Percentiles rank a stretch among this genome's conserved stretches.
phyloP scores from a whole-genome alignment of 1,284 basidiomycete genomes.

The Trametes versicolor region DNA sequence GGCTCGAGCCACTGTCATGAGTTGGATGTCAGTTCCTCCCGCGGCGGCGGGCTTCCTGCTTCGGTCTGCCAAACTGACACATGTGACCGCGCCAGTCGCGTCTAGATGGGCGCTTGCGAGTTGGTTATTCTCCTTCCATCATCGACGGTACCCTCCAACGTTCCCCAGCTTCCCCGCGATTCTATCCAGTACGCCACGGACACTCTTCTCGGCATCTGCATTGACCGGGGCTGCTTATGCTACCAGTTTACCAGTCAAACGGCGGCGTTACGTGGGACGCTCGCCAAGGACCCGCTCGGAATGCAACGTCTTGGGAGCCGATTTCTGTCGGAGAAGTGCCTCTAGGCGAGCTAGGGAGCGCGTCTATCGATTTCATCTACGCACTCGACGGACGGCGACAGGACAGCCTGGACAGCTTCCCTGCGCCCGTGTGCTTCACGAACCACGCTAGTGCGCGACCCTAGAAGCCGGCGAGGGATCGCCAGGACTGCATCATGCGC shows the following conservation, averaged over 20 bases:
- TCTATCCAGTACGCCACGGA: background rate
- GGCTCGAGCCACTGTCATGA: no score
- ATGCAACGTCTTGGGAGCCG: constrained; percentile 17
- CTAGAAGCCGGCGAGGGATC: background rate
- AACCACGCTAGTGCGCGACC: background rate
- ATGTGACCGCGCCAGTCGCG: constrained; percentile 5
- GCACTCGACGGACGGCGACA: no score
- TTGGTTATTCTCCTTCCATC: constrained; percentile 9
- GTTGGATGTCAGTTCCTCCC: no score
- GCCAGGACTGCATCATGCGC: background rate
- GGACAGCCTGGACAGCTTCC: background rate
- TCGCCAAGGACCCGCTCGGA: constrained; percentile 16
- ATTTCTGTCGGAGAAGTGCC: constrained; percentile 8
- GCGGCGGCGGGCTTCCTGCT: no score
- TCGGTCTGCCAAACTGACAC: background rate
- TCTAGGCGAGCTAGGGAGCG: background rate
- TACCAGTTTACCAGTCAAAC: background rate
- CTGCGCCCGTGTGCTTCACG: background rate
- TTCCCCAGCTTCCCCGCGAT: background rate
- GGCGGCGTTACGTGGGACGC: background rate
- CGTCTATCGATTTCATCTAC: constrained; percentile 1
- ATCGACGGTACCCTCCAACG: constrained; percentile 5
- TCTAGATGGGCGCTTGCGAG: background rate
- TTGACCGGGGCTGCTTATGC: background rate
- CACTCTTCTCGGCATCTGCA: constrained; percentile 3